Percentiles rank a stretch among this genome's conserved stretches.
These are phyloP conservation scores for Neofusicoccum parvum DNA, from an alignment of 2,329 filamentous ascomycete species.

Conservation along the genomic window DNA sequence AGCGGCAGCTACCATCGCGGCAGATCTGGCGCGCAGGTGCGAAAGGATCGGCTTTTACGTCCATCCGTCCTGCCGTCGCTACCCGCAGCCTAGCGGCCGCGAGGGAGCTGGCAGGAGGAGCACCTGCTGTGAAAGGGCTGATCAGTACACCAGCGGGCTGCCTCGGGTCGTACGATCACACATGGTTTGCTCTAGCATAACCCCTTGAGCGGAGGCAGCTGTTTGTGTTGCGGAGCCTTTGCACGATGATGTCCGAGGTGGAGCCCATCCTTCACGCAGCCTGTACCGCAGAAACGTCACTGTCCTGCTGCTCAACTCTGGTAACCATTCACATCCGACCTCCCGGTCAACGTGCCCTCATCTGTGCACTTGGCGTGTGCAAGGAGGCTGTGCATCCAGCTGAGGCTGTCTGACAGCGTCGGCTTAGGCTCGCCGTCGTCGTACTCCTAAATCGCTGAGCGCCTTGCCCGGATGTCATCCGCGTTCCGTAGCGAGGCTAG, in stretches of 20 bases:
- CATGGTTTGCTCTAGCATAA: not conserved
- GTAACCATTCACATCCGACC: not conserved
- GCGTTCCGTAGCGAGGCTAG: not conserved
- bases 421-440: not conserved
- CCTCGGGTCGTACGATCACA: not conserved
- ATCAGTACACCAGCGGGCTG: not conserved
- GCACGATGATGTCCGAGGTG: not conserved
- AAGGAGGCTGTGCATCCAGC: not conserved
- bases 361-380: not conserved
- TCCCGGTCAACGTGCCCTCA: slow-evolving; percentile 1
- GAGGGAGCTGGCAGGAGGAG: not conserved
- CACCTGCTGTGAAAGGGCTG: not conserved
- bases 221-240: not conserved
- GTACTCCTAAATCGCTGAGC: not conserved
- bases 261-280: too few relatives aligned
- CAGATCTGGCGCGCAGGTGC: too few relatives aligned
- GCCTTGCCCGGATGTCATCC: not conserved
- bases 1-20: too few relatives aligned
- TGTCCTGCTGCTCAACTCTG: not conserved
- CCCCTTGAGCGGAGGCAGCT: not conserved
- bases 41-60: not conserved
- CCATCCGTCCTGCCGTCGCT: not conserved
- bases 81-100: not conserved
- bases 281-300: not conserved
- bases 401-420: not conserved